Evolutionary conservation across 2,329 filamentous ascomycete genomes (phyloP), one percentile per base, ranked within the genome.

Genomic region (Claviceps sp.): DNA sequence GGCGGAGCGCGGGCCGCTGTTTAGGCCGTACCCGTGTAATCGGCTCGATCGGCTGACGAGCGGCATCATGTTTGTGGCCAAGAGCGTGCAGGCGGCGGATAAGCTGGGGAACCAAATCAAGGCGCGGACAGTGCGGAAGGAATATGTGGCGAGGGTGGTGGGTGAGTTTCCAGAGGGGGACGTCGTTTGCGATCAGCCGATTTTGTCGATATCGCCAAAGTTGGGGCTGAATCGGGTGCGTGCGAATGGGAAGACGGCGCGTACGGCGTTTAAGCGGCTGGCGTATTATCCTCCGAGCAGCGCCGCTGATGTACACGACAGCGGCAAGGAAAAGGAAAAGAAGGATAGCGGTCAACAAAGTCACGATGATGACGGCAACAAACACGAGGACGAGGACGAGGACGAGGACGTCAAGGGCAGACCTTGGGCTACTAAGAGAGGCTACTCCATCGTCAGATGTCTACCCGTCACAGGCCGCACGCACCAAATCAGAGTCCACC

Each of bases 1-100:
- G 59, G 80, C 87, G 2, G 86, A 95, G 63, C 72, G 81, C 40
- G 73, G 76, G 0, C 66, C 68, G 22, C 66, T 69, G 30, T 83
- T 79, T 64, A 65, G 75, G 50, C 76, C 80, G 1, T 69, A 79
- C 55, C 81, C 93, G 0, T 97, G 91, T 70, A 95, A 98, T 63
- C 77, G 93, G n/a, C 79, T 98, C 30, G 93, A 98, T 65, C 77
- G 93, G 50, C 72, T 98, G 60, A 98, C 93, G 0, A 95, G 89
- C 60, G 93, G 93, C 48, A 87, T 98, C 64, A 97, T 98, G 91
- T 98, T 98, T 67, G 83, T 98, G 60, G 93, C 85, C 30, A 98
- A 98, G 70, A 82, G 87, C 56, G 76, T 83, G 40, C 79, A 82
- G 61, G 87, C 87, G 0, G 91, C 93, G 0, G 88, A 91, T 57